A percentile compares a stretch with the other conserved stretches of the same genome.
Evolutionary conservation across 73 alveolate species (phyloP).

Genomic region (Paramecium sexaurelia): DNA sequence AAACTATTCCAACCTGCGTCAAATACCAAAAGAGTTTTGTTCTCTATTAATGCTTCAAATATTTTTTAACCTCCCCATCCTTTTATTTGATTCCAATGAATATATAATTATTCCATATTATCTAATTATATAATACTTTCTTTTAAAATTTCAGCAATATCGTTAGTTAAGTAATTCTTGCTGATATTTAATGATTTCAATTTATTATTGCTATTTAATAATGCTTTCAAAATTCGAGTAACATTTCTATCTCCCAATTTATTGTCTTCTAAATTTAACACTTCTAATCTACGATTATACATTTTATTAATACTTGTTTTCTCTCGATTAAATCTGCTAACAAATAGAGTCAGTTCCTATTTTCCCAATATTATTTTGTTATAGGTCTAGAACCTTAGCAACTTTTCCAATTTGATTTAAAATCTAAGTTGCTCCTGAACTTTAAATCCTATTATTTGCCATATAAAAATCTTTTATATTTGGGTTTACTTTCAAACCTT

Average conservation of each 20-base stretch:
- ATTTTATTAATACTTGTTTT: background rate
- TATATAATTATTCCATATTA: constrained; percentile 57
- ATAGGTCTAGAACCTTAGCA: background rate
- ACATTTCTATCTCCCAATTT: constrained; percentile 62
- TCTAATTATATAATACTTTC: background rate
- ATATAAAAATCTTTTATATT: constrained; percentile 49
- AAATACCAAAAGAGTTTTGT: constrained; percentile 59
- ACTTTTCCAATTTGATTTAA: constrained; percentile 6
- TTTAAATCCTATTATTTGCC: constrained; percentile 48
- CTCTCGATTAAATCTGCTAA: constrained; percentile 36
- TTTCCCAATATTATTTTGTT: constrained; percentile 22
- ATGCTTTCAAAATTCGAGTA: constrained; percentile 17
- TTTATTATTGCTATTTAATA: constrained; percentile 31
- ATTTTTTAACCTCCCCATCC: constrained; percentile 67
- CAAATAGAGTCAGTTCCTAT: constrained; percentile 56
- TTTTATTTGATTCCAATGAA: constrained; percentile 70
- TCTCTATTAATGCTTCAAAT: constrained; percentile 67
- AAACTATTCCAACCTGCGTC: constrained; percentile 70
- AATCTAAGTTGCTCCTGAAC: constrained; percentile 50
- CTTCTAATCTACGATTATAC: constrained; percentile 5
- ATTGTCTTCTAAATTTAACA: constrained; percentile 61
- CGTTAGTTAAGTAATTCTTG: constrained; percentile 53
- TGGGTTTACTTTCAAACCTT: constrained; percentile 62
- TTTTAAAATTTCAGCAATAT: background rate
- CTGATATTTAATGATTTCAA: constrained; percentile 44